Percentiles rank a stretch among this genome's conserved stretches.
Conservation (phyloP, 1,284 basidiomycete genomes). For the Tylopilus sp. region DNA sequence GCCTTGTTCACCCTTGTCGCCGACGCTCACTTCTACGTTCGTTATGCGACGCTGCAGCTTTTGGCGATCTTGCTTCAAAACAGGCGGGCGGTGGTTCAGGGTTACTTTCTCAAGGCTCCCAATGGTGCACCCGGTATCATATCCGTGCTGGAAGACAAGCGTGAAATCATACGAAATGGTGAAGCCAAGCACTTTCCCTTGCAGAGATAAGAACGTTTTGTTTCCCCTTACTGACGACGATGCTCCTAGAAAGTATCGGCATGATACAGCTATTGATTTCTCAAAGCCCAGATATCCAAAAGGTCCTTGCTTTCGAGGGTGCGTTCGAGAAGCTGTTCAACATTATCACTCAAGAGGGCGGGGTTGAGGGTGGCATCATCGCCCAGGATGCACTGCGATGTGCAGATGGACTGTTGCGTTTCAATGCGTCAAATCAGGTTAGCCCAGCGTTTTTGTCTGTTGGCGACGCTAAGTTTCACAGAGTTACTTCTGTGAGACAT, state of each 20-base stretch:
- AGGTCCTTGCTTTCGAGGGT: constrained; percentile 95
- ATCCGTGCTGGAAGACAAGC: constrained; percentile 71
- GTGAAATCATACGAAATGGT: constrained; percentile 86
- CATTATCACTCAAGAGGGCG: constrained; percentile 84
- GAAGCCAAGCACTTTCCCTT: constrained; percentile 19
- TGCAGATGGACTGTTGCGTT: constrained; percentile 81
- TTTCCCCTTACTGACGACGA: constrained; percentile 16
- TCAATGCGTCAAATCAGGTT: constrained; percentile 95
- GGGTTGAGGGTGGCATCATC: constrained; percentile 87
- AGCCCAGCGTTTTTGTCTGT: constrained; percentile 19
- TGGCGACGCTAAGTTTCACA: constrained; percentile 33
- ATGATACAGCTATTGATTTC: constrained; percentile 80
- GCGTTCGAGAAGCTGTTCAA: constrained; percentile 95
- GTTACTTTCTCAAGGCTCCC: constrained; percentile 82
- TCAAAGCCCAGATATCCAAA: constrained; percentile 93
- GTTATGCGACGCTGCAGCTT: constrained; percentile 84
- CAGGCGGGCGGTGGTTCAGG: constrained; percentile 77
- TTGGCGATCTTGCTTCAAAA: constrained; percentile 78
- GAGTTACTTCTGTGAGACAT: constrained; percentile 97
- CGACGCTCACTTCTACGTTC: constrained; percentile 78
- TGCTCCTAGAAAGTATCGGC: constrained; percentile 67
- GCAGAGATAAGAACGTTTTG: neutral
- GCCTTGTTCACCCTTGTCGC: constrained; percentile 76
- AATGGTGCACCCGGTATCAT: constrained; percentile 73
- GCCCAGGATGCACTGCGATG: constrained; percentile 85